Percentiles rank a stretch among this genome's conserved stretches.
Conservation (phyloP, 2,329 filamentous ascomycete species). For the Diaporthe ilicicola region DNA sequence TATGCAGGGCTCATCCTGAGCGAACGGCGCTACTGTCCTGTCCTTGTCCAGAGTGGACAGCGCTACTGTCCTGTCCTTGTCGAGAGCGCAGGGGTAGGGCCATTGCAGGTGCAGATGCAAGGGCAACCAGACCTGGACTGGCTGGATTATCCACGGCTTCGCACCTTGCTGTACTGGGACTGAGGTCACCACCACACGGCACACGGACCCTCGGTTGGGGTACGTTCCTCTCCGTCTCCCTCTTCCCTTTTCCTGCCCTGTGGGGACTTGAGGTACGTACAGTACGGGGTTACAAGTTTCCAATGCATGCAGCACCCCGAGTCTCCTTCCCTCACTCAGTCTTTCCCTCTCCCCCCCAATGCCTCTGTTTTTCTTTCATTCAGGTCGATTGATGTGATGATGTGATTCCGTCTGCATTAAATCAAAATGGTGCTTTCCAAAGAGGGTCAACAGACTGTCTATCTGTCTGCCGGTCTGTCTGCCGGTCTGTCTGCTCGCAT, state of each 20-base stretch:
- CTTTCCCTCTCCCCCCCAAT: background rate
- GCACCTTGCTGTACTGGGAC: background rate
- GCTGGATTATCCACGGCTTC: background rate
- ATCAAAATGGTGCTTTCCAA: background rate
- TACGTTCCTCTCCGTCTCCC: background rate
- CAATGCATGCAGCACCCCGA: background rate
- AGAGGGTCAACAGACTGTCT: background rate
- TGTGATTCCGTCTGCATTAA: background rate
- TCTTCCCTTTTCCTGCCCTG: background rate
- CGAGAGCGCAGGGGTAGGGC: conserved; percentile 19
- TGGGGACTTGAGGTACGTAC: background rate
- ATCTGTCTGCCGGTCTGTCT: conserved; percentile 6
- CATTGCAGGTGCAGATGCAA: conserved; percentile 19
- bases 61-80: conserved; percentile 12
- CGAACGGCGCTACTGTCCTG: conserved; percentile 9
- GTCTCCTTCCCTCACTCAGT: background rate
- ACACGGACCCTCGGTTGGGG: background rate
- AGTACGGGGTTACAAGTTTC: background rate
- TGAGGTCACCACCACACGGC: conserved; percentile 17
- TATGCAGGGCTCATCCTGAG: conserved; percentile 17
- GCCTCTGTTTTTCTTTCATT: background rate
- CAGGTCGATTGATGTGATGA: conserved; percentile 13
- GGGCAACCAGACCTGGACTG: conserved; percentile 22
- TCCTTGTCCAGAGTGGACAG: conserved; percentile 2
- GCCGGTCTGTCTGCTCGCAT: background rate